Evolutionary conservation across 2,329 filamentous ascomycete genomes (phyloP).

Genomic region (Pseudogymnoascus sp.): DNA sequence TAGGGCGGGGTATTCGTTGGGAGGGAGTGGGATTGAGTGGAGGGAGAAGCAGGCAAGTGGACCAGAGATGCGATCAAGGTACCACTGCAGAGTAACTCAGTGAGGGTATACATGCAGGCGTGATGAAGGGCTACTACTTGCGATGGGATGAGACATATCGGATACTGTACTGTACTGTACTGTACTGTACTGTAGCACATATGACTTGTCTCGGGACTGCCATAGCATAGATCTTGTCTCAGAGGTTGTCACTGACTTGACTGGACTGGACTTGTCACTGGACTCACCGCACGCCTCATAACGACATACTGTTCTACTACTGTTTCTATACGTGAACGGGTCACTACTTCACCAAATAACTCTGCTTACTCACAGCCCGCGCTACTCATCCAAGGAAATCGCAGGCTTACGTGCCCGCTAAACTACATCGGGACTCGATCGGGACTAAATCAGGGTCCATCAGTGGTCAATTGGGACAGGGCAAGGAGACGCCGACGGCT

Average conservation of each 20-base stretch:
- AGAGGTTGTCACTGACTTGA: neutral
- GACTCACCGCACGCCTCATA: neutral
- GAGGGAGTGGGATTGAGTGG: neutral
- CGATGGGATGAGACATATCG: neutral
- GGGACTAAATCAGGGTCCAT: neutral
- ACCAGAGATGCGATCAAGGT: neutral
- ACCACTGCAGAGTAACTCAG: neutral
- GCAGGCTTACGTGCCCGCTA: neutral
- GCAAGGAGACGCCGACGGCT: slow-evolving; percentile 6
- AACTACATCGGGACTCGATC: neutral
- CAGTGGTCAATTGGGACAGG: neutral
- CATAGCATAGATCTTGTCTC: too few species aligned
- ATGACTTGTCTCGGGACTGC: neutral
- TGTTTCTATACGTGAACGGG: neutral
- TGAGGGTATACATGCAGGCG: neutral
- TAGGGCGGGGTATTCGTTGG: neutral
- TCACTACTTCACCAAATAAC: neutral
- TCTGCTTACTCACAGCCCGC: slow-evolving; percentile 5
- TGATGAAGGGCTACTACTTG: neutral
- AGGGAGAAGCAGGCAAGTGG: neutral
- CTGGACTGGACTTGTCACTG: neutral
- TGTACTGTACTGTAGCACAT: neutral
- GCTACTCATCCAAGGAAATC: slow-evolving; percentile 5
- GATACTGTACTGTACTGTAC: neutral
- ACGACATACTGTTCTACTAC: neutral